Base-by-base conservation (phyloP, 768 basidiomycete genomes). In the Hypholoma sublateritium region DNA sequence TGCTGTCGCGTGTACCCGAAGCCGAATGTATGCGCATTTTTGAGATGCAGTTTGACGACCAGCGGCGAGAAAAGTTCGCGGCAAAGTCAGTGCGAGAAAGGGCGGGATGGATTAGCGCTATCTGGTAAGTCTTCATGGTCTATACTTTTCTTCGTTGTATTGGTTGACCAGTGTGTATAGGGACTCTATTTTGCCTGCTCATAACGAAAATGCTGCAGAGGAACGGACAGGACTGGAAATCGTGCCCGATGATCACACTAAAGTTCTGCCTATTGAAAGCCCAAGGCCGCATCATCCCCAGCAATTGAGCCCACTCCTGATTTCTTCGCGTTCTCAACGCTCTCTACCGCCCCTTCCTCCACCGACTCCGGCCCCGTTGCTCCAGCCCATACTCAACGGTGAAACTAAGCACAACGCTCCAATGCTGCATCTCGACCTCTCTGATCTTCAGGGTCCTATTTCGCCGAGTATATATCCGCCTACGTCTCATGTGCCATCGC, bases 101-200 rank as follows among this genome's bases (percentile, higher is more conserved):
- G 50, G 88, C 87, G 3, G 79, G 78, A 8, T 91, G 89, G 89
- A 79, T 91, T 49, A 87, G 85, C 62, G 81, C 85, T 3, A 82
- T 91, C 46, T 91, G 89, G 89, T 89, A 67, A 64, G 77, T 66
- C 21, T 47, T 52, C 34, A 34, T 3, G 14, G 19, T 12, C 8
- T 17, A n/a, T 17, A 19, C 19, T 24, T 48, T 34, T 47, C 19
- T 53, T 51, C 52, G 9, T 19, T 36, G 32, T 45, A n/a, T 39
- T 55, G 42, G 19, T 49, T 57, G 8, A 48, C 41, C 41, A 59
- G 19, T 45, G 47, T 5, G 32, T 21, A 28, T 61, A 88, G 88
- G 88, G 86, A 89, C 65, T 73, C 75, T 4, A 74, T 88, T 22
- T 71, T 89, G 32, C 72, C 75, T 5, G 69, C 70, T 13, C 69